These are phyloP conservation scores for Guadua angustifolia DNA, from an alignment of 176 grass and related monocot species.

Conservation along the genomic window DNA sequence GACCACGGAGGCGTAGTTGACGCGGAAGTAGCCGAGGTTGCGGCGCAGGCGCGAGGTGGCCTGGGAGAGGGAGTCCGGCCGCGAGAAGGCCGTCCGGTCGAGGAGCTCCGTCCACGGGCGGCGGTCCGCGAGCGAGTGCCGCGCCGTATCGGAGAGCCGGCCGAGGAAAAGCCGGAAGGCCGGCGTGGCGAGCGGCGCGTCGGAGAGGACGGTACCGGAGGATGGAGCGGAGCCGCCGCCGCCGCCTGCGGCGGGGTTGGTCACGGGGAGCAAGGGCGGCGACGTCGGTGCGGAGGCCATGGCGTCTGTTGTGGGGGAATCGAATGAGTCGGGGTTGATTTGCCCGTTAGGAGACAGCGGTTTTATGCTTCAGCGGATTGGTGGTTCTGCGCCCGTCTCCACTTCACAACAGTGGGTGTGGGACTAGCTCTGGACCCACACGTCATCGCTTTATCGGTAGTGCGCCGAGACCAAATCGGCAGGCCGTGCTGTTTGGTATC, in stretches of 20 bases:
- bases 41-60: slow-evolving; percentile 81
- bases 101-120: slow-evolving; percentile 83
- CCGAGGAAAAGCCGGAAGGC: slow-evolving; percentile 73
- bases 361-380: slow-evolving; percentile 33
- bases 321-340: neutral
- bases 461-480: neutral
- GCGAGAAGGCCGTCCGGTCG: slow-evolving; percentile 83
- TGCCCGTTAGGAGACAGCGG: neutral
- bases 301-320: slow-evolving; percentile 23
- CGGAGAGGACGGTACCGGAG: slow-evolving; percentile 9
- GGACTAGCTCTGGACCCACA: slow-evolving; percentile 34
- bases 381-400: slow-evolving; percentile 40
- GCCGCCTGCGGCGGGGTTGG: slow-evolving; percentile 36
- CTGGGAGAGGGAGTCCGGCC: slow-evolving; percentile 75
- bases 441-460: neutral
- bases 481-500: neutral
- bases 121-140: slow-evolving; percentile 67
- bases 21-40: slow-evolving; percentile 88
- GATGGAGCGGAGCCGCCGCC: slow-evolving; percentile 26
- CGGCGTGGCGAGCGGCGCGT: slow-evolving; percentile 46
- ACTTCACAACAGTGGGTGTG: slow-evolving; percentile 25
- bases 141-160: slow-evolving; percentile 62
- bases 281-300: slow-evolving; percentile 54
- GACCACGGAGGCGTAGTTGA: slow-evolving; percentile 90
- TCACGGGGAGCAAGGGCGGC: slow-evolving; percentile 70